Percentiles rank a stretch among this genome's conserved stretches.
Evolutionary conservation across 148 eudicot genomes (phyloP).

Genomic region (Nyssa sinensis): DNA sequence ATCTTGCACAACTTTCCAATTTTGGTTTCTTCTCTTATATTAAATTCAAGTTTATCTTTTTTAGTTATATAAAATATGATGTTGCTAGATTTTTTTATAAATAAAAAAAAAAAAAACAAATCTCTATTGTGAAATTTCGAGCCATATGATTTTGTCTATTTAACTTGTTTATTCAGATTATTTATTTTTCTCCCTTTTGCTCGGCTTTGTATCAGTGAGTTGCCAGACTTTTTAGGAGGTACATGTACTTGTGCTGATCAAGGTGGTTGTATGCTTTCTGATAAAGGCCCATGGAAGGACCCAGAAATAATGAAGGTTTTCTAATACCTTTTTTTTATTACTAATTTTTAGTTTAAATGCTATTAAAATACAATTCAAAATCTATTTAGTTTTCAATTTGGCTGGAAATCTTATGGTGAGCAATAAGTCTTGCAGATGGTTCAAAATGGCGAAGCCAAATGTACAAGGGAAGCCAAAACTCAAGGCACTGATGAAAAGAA

Average conservation of each 20-base stretch:
- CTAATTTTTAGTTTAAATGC: background rate
- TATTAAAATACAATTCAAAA: background rate
- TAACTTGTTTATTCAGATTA: background rate
- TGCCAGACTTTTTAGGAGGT: constrained; percentile 94
- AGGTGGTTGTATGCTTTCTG: constrained; percentile 90
- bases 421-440: constrained; percentile 34
- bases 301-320: constrained; percentile 76
- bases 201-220: constrained; percentile 46
- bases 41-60: background rate
- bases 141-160: background rate
- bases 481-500: constrained; percentile 21
- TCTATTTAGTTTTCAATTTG: background rate
- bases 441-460: constrained; percentile 48
- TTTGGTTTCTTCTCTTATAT: background rate
- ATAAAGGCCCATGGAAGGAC: constrained; percentile 95
- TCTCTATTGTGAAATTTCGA: background rate
- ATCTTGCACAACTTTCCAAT: too few species aligned
- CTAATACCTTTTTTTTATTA: background rate
- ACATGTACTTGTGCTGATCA: constrained; percentile 78
- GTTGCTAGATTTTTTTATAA: background rate
- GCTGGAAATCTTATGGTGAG: background rate
- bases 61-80: background rate
- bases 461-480: constrained; percentile 18
- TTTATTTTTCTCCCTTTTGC: background rate
- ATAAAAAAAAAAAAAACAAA: too few species aligned